A percentile compares a stretch with the other conserved stretches of the same genome.
Evolutionary conservation across 148 eudicot species (phyloP).

Genomic region (Vaccinium darrowii): DNA sequence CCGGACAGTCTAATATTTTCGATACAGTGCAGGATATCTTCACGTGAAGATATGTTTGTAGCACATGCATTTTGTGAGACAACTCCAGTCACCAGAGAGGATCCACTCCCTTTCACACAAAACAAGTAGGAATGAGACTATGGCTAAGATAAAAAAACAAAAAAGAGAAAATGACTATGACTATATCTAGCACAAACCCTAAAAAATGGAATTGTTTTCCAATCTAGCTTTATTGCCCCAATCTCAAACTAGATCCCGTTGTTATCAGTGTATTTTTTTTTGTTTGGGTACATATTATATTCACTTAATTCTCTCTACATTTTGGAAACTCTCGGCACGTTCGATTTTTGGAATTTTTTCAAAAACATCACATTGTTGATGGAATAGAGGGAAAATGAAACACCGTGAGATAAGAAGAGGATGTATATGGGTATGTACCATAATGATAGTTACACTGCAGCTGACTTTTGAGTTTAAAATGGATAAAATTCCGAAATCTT

Average conservation of each 20-base stretch:
- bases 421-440: background rate
- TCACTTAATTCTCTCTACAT: too few relatives aligned
- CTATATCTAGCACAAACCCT: background rate
- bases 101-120: too few relatives aligned
- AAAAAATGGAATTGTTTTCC: background rate
- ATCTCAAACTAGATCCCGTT: background rate
- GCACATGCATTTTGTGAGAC: too few relatives aligned
- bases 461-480: background rate
- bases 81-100: too few relatives aligned
- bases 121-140: too few relatives aligned
- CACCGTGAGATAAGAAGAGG: background rate
- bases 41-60: too few relatives aligned
- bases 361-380: background rate
- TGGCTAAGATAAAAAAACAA: too few relatives aligned
- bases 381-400: background rate
- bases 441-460: background rate
- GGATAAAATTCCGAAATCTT: background rate
- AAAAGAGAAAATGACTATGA: background rate
- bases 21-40: too few relatives aligned
- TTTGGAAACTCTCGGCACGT: background rate
- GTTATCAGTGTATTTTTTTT: too few relatives aligned
- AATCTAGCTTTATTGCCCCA: background rate
- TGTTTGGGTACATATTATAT: too few relatives aligned
- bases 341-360: background rate
- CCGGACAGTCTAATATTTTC: too few relatives aligned